Evolutionary conservation across 2,329 filamentous ascomycete genomes (phyloP), one percentile per base, ranked within the genome.

Genomic region (Cephalotrichum gorgonifer): DNA sequence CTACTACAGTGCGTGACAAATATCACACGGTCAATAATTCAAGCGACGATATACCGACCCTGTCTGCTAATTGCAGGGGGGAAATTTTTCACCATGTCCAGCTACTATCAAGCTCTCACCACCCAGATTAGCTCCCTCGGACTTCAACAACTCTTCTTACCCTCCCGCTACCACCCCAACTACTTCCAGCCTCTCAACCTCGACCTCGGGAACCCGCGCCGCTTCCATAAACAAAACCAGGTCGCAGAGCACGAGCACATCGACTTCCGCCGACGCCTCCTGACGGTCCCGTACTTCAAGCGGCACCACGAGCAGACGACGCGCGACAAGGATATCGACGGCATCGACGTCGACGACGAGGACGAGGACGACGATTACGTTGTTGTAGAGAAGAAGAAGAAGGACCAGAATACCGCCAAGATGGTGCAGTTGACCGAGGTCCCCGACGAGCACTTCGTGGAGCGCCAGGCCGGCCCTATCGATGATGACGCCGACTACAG

Each of bases 361-460:
- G 8, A 46, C 27, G 30, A 46, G 7, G 28, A 47, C 33, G 33
- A 47, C 14, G 33, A 38, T n/a, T 47, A 27, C 33, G 33, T 28
- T 20, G 17, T 47, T 14, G 33, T 47, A 7, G 23, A 20, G 30
- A 23, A 17, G 11, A 25, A 38, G 23, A 47, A 46, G 48, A 9
- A 33, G 17, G 56, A 60, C 50, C 55, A 52, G 55, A 51, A n/a
- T n/a, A n/a, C n/a, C n/a, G n/a, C n/a, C 70, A 83, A 68, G 60
- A 96, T 97, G 91, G 91, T 97, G 69, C 88, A 91, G 71, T 87
- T 97, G 64, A 87, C 88, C 65, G 91, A 97, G 76, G 91, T 97
- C 63, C 85, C 94, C 65, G 91, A 97, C 66, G 90, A 96, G 78
- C 87, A 94, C 71, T 95, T 96, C 75, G 76, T 85, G 71, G 74